Evolutionary conservation across 1,284 basidiomycete species (phyloP), one percentile per base, ranked within the genome.

Genomic region (Trichosporon ovoides): DNA sequence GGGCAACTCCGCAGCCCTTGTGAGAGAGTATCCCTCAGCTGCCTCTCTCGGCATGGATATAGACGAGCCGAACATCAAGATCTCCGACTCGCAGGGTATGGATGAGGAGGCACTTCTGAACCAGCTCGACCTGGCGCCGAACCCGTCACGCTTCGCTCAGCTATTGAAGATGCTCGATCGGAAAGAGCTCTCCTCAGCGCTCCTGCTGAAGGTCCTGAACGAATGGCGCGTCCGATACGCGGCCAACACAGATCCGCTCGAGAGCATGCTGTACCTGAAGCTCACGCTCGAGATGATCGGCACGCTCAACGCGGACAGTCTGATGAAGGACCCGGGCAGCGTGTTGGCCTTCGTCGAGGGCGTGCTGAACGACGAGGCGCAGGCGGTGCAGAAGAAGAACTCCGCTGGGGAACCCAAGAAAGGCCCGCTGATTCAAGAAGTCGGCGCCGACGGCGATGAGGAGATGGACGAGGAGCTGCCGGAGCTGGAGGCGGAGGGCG

Each of bases 271-370:
- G 3, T 85, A 85, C 65, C 80, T 93, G 19, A 88, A 91, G 68
- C 78, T 93, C 34, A 84, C 89, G 22, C 79, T 91, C 62, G 84
- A 87, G 66, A 87, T 93, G 80, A 88, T 92, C 67, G 80, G 83
- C 3, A 81, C 83, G 46, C 74, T 89, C 3, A 82, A 85, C 0
- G 81, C 83, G 3, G 84, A 82, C 58, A 83, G 91, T n/a, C 80
- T 92, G 49, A 84, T 91, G 52, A 83, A 85, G 53, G 46, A 63
- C 19, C 85, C 88, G 1, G 81, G 83, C 13, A 85, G 91, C 59
- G 82, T 92, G 10, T 75, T 94, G 13, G 80, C 81, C 1, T 95
- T 94, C 68, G 81, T 95, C 38, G 87, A 87, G 60, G 85, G 89
- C 59, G 86, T 87, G 1, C 71, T 87, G 5, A 58, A 56, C 16